Conservation (phyloP, 176 grass and related monocot genomes). For the Hyparrhenia diplandra region DNA sequence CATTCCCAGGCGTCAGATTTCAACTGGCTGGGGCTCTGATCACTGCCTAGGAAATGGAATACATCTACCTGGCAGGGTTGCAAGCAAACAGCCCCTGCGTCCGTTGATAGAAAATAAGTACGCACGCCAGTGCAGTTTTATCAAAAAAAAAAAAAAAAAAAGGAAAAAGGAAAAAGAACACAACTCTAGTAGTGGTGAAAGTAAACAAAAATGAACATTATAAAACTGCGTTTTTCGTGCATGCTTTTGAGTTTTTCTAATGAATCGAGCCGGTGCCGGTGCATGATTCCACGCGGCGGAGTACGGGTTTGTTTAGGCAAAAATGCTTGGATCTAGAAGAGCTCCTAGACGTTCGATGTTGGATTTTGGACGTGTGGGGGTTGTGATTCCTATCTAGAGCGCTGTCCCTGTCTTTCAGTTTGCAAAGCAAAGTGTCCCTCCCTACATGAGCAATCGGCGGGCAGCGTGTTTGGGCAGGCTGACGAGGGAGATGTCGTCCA, state of each 20-base stretch:
- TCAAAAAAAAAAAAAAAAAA: too few species aligned
- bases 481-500: slow-evolving; percentile 42
- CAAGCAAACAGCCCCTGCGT: too few species aligned
- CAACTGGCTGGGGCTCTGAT: too few species aligned
- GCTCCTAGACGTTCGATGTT: not conserved
- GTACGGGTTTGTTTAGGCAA: not conserved
- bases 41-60: too few species aligned
- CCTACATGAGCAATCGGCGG: slow-evolving; percentile 15
- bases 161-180: too few species aligned
- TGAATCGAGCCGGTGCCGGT: not conserved
- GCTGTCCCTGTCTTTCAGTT: not conserved
- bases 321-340: not conserved
- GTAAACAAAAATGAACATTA: too few species aligned
- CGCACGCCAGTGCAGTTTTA: too few species aligned
- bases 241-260: not conserved
- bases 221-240: not conserved
- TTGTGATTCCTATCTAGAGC: not conserved
- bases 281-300: not conserved
- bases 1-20: too few species aligned
- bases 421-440: not conserved
- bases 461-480: not conserved
- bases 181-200: too few species aligned
- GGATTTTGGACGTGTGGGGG: not conserved
- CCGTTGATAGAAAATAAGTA: too few species aligned
- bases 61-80: too few species aligned